Base-by-base conservation (phyloP, 2,329 filamentous ascomycete genomes). In the Myriosclerotinia scirpicola region DNA sequence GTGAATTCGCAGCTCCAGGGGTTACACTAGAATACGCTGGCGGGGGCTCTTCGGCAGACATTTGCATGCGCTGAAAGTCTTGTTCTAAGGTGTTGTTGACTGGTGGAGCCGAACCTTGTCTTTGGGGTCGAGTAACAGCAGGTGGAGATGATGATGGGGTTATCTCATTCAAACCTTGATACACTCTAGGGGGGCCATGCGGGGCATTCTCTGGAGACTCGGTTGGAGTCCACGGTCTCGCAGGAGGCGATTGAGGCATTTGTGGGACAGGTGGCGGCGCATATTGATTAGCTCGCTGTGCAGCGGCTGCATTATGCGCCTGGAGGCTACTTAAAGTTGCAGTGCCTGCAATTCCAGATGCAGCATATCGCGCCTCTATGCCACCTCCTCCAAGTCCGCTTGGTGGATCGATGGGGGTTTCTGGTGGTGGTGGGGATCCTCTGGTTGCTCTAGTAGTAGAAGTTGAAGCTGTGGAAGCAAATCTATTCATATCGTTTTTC, bases 351-450 rank as follows among this genome's bases (percentile, higher is more conserved):
- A 97, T 97, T 46, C 93, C 93, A 38, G 93, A 90, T 3, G 93
- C 92, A 3, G 93, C 93, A 82, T 96, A 97, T 65, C 93, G 87
- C 61, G 92, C 91, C 77, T 97, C 93, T 73, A 97, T 97, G 66
- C 91, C 92, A 52, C 90, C 92, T 64, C 87, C 87, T 2, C 89
- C 87, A n/a, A 87, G 82, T 64, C 82, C 83, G 22, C 86, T 87
- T 1, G 90, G 91, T 52, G 90, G 90, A 40, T 90, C 85, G 69
- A 94, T 84, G 42, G 95, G 92, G 0, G 95, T 98, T 77, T 98
- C 94, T 11, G 95, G 95, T 1, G 95, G 95, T 5, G 95, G 94
- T 6, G 95, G 95, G 38, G 94, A 98, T 54, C 95, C 95, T 72
- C 95, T 86, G 75, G 91, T 93, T 26, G 95, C 95, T 71, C 91